Conservation (phyloP, 108 stramenopile genomes). For the Pseudonitzschia multiseries region DNA sequence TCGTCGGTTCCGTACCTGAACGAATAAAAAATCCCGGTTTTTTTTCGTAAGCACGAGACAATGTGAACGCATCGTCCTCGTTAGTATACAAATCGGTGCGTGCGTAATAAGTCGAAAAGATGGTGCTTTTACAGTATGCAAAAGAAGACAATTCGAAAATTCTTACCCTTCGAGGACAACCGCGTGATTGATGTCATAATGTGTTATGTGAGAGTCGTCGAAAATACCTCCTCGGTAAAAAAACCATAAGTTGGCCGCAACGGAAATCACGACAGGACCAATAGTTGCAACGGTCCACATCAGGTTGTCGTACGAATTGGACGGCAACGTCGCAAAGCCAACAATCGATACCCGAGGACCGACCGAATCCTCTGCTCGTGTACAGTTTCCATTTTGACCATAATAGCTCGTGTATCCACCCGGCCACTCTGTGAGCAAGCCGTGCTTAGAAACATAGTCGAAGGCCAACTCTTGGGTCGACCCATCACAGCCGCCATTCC, state of each 20-base stretch:
- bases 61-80: too few relatives aligned
- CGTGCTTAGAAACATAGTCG: constrained; percentile 60
- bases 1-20: constrained; percentile 72
- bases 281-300: constrained; percentile 81
- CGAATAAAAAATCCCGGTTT: not conserved
- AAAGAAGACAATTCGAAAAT: not conserved
- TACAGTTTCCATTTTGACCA: constrained; percentile 47
- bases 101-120: too few relatives aligned
- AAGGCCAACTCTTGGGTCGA: constrained; percentile 73
- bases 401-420: constrained; percentile 59
- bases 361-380: not conserved
- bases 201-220: not conserved
- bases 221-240: constrained; percentile 65
- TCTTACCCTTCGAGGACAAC: constrained; percentile 74
- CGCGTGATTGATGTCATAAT: constrained; percentile 75
- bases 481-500: constrained; percentile 68
- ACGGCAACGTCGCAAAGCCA: constrained; percentile 66
- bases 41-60: not conserved
- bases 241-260: constrained; percentile 68
- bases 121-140: not conserved
- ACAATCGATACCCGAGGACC: constrained; percentile 66
- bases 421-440: constrained; percentile 60
- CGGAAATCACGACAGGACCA: constrained; percentile 75
- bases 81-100: too few relatives aligned
- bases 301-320: constrained; percentile 72